phyloP scores from a whole-genome alignment of 345 rosid species.

The Salix caprea region DNA sequence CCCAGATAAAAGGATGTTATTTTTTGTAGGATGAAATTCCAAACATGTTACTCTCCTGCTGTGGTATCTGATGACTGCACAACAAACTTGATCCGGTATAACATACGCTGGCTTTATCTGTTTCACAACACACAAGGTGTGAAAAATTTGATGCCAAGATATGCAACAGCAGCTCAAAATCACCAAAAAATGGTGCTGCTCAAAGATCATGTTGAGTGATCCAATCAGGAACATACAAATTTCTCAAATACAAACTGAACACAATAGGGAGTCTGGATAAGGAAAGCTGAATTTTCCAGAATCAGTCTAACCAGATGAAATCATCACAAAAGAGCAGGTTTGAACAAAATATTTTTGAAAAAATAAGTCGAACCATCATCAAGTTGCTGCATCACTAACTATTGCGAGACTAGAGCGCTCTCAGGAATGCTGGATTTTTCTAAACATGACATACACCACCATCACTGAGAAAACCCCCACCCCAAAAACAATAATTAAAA shows the following conservation, averaged over 20 bases:
- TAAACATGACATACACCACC: background rate
- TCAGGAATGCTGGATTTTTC: background rate
- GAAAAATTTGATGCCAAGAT: constrained; percentile 4
- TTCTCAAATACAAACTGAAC: background rate
- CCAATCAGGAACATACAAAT: background rate
- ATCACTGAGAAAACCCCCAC: background rate
- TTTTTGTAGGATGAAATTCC: constrained; percentile 90
- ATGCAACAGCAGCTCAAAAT: background rate
- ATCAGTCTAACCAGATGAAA: background rate
- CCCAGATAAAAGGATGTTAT: constrained; percentile 82
- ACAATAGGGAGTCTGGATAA: background rate
- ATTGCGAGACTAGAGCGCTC: background rate
- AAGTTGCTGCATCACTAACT: background rate
- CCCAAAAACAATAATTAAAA: background rate
- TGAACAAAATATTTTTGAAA: background rate
- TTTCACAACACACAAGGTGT: background rate
- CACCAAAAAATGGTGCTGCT: background rate
- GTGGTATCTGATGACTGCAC: constrained; percentile 89
- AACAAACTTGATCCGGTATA: constrained; percentile 78
- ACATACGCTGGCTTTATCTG: constrained; percentile 72
- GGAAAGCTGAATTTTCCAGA: background rate
- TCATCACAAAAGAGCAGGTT: background rate
- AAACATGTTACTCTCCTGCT: constrained; percentile 90
- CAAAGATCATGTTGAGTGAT: background rate
- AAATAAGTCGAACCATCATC: background rate